phyloP scores from a whole-genome alignment of 768 basidiomycete genomes.

The Terana coerulea region DNA sequence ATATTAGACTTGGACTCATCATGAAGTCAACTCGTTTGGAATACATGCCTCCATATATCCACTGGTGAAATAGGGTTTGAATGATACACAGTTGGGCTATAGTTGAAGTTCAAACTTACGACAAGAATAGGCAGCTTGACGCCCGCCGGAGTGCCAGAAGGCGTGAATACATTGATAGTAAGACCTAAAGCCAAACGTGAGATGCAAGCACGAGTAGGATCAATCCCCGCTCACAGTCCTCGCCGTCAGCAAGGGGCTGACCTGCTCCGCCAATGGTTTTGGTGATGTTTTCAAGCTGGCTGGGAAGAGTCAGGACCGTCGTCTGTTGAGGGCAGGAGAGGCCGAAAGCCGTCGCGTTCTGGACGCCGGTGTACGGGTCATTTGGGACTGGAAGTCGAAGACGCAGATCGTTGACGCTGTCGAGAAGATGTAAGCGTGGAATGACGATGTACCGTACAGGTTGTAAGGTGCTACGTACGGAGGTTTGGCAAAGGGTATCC shows the following conservation, averaged over 20 bases:
- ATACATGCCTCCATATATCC: not conserved
- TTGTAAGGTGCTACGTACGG: not conserved
- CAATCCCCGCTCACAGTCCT: constrained; percentile 10
- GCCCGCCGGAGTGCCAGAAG: not conserved
- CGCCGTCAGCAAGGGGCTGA: constrained; percentile 14
- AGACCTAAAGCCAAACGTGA: not conserved
- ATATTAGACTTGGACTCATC: not conserved
- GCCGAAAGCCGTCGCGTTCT: constrained; percentile 33
- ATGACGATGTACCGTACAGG: not conserved
- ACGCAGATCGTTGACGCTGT: constrained; percentile 17
- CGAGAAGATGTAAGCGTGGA: not conserved
- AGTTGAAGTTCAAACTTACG: not conserved
- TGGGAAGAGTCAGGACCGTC: not conserved
- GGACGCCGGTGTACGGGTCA: constrained; percentile 28
- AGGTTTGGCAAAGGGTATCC: constrained; percentile 12
- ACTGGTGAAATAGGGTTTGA: not conserved
- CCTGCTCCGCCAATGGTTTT: not conserved
- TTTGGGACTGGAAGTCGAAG: constrained; percentile 23
- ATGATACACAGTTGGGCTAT: not conserved
- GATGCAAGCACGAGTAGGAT: not conserved
- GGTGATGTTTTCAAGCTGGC: not conserved
- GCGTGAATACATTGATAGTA: not conserved
- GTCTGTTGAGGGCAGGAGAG: constrained; percentile 40
- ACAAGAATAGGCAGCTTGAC: not conserved
- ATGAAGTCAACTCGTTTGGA: not conserved